These are phyloP conservation scores for Chaetomium globosum DNA, from an alignment of 2,329 filamentous ascomycete species.

Conservation along the genomic window DNA sequence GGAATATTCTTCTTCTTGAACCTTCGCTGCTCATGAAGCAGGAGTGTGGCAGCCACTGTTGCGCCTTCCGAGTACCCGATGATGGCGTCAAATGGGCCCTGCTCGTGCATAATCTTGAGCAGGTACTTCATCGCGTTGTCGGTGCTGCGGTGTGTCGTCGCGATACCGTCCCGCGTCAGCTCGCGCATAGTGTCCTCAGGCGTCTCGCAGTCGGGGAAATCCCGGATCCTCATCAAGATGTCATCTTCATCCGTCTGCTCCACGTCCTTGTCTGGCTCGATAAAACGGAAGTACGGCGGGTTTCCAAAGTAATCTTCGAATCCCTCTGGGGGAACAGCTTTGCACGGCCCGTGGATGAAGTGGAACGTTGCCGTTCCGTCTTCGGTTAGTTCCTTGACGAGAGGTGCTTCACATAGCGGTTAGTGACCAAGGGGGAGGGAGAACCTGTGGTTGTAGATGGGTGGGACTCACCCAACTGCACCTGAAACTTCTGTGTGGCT, in stretches of 20 bases:
- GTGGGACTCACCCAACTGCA: conserved; percentile 50
- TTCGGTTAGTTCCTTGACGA: conserved; percentile 52
- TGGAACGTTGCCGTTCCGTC: conserved; percentile 53
- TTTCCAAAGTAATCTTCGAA: conserved; percentile 61
- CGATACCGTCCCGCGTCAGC: conserved; percentile 45
- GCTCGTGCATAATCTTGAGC: conserved; percentile 50
- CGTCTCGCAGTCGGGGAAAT: conserved; percentile 56
- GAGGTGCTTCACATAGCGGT: conserved; percentile 43
- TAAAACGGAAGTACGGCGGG: conserved; percentile 59
- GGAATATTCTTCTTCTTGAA: conserved; percentile 41
- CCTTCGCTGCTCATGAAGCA: conserved; percentile 54
- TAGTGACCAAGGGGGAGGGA: not conserved
- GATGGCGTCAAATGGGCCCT: conserved; percentile 55
- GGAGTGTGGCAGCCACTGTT: conserved; percentile 55
- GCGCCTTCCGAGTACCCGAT: conserved; percentile 65
- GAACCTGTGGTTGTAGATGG: not conserved
- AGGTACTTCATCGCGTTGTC: conserved; percentile 48
- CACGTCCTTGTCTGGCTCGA: conserved; percentile 53
- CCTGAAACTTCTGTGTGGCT: conserved; percentile 55
- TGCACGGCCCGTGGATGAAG: conserved; percentile 56
- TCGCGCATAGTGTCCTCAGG: conserved; percentile 60
- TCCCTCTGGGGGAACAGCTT: conserved; percentile 54
- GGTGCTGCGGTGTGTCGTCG: conserved; percentile 44
- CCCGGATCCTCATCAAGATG: conserved; percentile 55
- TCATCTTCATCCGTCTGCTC: conserved; percentile 49